Percentiles rank a stretch among this genome's conserved stretches.
phyloP scores from a whole-genome alignment of 1,284 basidiomycete species.

The Singerocomus rubriflavus region DNA sequence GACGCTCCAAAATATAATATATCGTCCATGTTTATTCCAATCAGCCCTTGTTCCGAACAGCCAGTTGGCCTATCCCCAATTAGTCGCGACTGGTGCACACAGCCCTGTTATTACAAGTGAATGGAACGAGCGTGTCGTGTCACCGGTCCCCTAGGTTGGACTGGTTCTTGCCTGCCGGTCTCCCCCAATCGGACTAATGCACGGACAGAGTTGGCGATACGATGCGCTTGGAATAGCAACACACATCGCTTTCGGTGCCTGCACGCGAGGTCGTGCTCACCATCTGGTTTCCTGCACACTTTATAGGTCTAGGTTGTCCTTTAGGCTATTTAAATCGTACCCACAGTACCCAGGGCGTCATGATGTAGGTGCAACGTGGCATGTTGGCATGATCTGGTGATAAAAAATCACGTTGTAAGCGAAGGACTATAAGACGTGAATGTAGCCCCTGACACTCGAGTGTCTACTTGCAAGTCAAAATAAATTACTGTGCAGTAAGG shows the following conservation, averaged over 20 bases:
- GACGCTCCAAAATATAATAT: conserved; percentile 6
- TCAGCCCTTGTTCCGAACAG: neutral
- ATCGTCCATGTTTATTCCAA: neutral
- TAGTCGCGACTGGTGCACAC: neutral
- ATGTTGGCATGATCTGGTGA: conserved; percentile 2
- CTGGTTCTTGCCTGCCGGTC: neutral
- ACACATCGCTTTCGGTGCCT: neutral
- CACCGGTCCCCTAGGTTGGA: too few species aligned
- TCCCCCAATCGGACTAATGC: neutral
- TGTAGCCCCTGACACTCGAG: neutral
- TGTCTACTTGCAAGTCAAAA: conserved; percentile 7
- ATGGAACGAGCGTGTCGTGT: neutral
- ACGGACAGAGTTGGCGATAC: neutral
- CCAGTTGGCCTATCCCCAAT: neutral
- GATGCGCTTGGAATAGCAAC: neutral
- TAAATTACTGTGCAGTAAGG: conserved; percentile 20
- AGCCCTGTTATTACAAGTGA: neutral
- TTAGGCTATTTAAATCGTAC: neutral
- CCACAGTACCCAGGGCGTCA: conserved; percentile 2
- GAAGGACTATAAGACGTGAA: neutral
- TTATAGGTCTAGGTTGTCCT: neutral
- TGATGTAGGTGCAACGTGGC: conserved; percentile 4
- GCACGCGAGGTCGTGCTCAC: neutral
- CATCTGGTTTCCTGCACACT: neutral
- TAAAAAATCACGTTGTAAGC: neutral